Conservation (phyloP, 371 early-diverging fungal species). For the Coemansia sp. region DNA sequence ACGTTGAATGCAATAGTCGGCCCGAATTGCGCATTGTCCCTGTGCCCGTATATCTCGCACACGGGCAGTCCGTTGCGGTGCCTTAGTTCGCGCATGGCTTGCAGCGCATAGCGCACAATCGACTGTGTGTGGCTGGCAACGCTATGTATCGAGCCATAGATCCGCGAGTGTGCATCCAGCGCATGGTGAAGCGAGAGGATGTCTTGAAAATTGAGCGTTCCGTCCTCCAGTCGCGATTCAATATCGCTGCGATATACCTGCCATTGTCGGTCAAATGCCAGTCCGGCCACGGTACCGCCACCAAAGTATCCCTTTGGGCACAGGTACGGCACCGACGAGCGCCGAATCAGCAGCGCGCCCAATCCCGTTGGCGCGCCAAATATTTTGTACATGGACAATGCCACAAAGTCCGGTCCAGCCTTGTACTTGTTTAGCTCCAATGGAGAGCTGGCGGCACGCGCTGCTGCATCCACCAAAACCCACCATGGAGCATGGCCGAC, state of each 20-base stretch:
- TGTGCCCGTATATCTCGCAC: slow-evolving; percentile 55
- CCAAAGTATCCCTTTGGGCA: slow-evolving; percentile 62
- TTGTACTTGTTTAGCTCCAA: slow-evolving; percentile 50
- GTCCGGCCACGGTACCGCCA: slow-evolving; percentile 63
- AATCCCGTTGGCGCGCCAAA: slow-evolving; percentile 79
- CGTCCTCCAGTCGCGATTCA: slow-evolving; percentile 64
- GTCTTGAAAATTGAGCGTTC: slow-evolving; percentile 68
- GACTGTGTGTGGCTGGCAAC: slow-evolving; percentile 52
- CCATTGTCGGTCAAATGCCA: slow-evolving; percentile 54
- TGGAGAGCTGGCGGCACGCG: slow-evolving; percentile 59
- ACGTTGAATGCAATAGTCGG: slow-evolving; percentile 70
- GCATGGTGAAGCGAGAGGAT: slow-evolving; percentile 65
- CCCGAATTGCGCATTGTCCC: slow-evolving; percentile 42
- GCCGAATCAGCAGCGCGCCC: slow-evolving; percentile 66
- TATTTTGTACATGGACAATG: slow-evolving; percentile 76
- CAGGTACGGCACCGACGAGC: slow-evolving; percentile 51
- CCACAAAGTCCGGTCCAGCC: slow-evolving; percentile 62
- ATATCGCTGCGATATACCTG: slow-evolving; percentile 52
- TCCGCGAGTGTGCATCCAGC: slow-evolving; percentile 52
- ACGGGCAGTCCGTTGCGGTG: slow-evolving; percentile 57
- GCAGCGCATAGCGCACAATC: slow-evolving; percentile 45
- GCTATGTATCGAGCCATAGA: slow-evolving; percentile 28
- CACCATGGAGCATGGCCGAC: slow-evolving; percentile 45
- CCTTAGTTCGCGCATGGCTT: slow-evolving; percentile 48
- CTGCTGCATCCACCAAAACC: slow-evolving; percentile 68